These are phyloP conservation scores for Aspergillus puulaauensis DNA, from an alignment of 2,329 filamentous ascomycete genomes.

Conservation along the genomic window DNA sequence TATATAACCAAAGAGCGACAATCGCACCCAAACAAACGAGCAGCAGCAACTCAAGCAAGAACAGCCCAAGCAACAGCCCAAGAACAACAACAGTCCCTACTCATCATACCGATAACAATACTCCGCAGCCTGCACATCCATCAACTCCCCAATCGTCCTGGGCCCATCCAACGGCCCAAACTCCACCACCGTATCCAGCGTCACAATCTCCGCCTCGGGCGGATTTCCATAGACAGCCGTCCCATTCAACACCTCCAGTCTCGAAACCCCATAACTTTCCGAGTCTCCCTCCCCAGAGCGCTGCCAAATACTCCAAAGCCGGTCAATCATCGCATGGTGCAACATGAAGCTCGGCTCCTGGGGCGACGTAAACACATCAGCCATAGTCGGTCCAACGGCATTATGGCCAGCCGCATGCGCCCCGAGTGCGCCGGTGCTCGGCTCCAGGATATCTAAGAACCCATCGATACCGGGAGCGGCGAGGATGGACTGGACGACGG, in stretches of 20 bases:
- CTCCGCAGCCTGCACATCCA: constrained; percentile 2
- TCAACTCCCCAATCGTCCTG: constrained; percentile 5
- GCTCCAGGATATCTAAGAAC: constrained; percentile 10
- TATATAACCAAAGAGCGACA: too few relatives aligned
- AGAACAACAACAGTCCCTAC: not conserved
- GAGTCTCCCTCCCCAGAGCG: not conserved
- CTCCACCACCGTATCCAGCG: constrained; percentile 6
- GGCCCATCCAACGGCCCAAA: constrained; percentile 9
- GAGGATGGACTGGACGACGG: not conserved
- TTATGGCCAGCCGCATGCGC: constrained; percentile 10
- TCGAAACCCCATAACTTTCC: not conserved
- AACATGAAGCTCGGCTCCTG: constrained; percentile 16
- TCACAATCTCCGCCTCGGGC: constrained; percentile 4
- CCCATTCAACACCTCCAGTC: constrained; percentile 11
- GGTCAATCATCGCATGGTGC: constrained; percentile 16
- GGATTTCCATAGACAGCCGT: constrained; percentile 10
- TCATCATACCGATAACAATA: constrained; percentile 13
- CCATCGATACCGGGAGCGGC: not conserved
- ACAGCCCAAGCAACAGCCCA: too few relatives aligned
- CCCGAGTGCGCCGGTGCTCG: not conserved
- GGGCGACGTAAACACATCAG: constrained; percentile 11
- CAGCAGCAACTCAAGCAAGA: too few relatives aligned
- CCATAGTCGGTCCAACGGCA: constrained; percentile 8
- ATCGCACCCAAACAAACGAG: too few relatives aligned
- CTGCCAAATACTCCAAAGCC: constrained; percentile 16